Evolutionary conservation across 2,329 filamentous ascomycete genomes (phyloP).

Genomic region (Fusarium incarnatum): DNA sequence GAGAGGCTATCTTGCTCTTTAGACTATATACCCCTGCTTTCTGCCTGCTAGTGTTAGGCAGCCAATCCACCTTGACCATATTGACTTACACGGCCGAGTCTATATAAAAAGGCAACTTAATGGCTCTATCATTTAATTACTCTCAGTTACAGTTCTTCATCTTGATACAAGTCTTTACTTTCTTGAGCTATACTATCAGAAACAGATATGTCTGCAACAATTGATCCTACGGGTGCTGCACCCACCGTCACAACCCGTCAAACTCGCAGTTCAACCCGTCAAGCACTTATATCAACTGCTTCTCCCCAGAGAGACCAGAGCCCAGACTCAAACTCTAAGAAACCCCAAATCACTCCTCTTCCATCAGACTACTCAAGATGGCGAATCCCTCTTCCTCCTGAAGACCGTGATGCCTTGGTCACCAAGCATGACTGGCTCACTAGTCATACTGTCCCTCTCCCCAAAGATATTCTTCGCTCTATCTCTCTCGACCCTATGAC

Average conservation of each 20-base stretch:
- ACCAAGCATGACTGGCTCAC: conserved; percentile 37
- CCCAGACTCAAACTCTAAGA: background rate
- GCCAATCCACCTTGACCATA: background rate
- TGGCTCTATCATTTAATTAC: background rate
- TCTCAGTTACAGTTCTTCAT: background rate
- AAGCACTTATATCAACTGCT: background rate
- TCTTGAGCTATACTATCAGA: too few species aligned
- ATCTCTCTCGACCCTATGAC: conserved; percentile 1
- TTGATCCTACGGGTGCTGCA: conserved; percentile 2
- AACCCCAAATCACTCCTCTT: conserved; percentile 7
- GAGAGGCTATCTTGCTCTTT: background rate
- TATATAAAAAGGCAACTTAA: background rate
- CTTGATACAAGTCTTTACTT: background rate
- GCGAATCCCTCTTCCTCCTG: background rate
- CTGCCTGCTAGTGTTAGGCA: conserved; percentile 32
- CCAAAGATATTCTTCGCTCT: conserved; percentile 9
- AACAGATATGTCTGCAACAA: conserved; percentile 11
- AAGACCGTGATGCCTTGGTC: conserved; percentile 10
- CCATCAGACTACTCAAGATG: background rate
- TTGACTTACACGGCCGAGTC: background rate
- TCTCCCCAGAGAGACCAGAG: background rate
- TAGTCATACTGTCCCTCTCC: conserved; percentile 33
- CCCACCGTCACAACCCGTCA: conserved; percentile 2
- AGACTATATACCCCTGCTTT: background rate
- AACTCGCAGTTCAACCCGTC: conserved; percentile 31